phyloP scores from a whole-genome alignment of 257 asterid genomes.

The Primulina tabacum region DNA sequence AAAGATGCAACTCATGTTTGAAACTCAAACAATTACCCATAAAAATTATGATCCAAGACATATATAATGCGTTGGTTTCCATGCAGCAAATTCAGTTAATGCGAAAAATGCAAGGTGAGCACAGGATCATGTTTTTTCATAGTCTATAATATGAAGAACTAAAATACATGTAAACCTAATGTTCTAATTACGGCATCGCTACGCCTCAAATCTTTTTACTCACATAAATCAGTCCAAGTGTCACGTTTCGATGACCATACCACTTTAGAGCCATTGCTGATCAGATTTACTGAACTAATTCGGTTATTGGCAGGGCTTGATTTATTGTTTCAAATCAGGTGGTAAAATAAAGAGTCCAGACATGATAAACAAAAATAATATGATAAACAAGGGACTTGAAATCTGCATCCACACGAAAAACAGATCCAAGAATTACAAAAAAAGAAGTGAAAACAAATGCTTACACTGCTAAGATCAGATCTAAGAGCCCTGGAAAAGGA shows the following conservation, averaged over 20 bases:
- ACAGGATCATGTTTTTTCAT: neutral
- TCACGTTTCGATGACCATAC: neutral
- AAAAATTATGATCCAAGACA: neutral
- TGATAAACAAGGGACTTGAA: conserved; percentile 4
- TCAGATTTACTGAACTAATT: neutral
- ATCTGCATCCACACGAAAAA: conserved; percentile 17
- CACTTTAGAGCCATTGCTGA: neutral
- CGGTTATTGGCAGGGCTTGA: neutral
- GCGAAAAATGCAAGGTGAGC: neutral
- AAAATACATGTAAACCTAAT: neutral
- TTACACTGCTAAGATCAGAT: conserved; percentile 73
- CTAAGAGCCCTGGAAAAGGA: conserved; percentile 47
- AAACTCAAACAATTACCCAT: neutral
- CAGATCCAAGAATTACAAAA: neutral
- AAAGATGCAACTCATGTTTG: neutral
- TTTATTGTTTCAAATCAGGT: neutral
- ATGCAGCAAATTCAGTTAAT: neutral
- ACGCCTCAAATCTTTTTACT: neutral
- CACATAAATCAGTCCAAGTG: neutral
- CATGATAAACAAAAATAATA: conserved; percentile 4
- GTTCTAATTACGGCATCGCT: neutral
- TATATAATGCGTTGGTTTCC: neutral
- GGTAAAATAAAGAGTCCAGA: conserved; percentile 2
- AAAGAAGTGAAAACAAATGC: conserved; percentile 26
- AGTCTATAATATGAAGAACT: neutral